Base-by-base conservation (phyloP, 805 yeast genomes). In the Kuraishia molischiana region DNA sequence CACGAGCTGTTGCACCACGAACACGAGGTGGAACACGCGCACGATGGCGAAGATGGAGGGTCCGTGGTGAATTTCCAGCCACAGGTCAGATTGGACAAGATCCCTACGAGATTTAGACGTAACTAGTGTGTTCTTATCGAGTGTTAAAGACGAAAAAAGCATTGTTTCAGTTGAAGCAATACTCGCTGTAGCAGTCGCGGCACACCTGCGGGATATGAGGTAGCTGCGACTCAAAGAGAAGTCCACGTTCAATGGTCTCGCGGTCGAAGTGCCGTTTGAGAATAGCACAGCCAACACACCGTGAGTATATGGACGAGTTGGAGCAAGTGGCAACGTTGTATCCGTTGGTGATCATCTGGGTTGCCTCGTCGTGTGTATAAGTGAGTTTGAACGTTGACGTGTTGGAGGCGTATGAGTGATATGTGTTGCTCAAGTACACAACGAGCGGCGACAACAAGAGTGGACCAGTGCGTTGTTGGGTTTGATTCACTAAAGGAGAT, bases 1-100 rank as follows among this genome's bases (percentile, higher is more conserved):
- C 84, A 87, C 56, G 97, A 87, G 53, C 62, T 84, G 39, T 66
- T 85, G 43, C 92, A 81, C 53, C 95, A 85, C 54, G 85, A 80
- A 46, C 92, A 84, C 54, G 95, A 84, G 52, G 79, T 84, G 38
- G 92, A 81, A 44, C 82, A 74, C 48, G 55, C 50, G 20, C 51
- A 48, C 15, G 29, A 34, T 11, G 42, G 44, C 9, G 50, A 44
- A 9, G 30, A 34, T 19, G 26, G 28, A 13, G 41, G 44, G 35
- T 45, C 18, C 11, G 31, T 11, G 5, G 35, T 14, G 17, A 17
- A 44, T 24, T 34, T 24, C 21, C 40, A 48, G 28, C 29, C 38
- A 17, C 46, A 48, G n/a, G 44, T 51, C 17, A 49, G 42, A 38
- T 19, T 38, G 5, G 47, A 42, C 2, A 46, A 43, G 3, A 49